A percentile compares a stretch with the other conserved stretches of the same genome.
These are phyloP conservation scores for Populus euphratica DNA, from an alignment of 345 rosid species.

Conservation along the genomic window DNA sequence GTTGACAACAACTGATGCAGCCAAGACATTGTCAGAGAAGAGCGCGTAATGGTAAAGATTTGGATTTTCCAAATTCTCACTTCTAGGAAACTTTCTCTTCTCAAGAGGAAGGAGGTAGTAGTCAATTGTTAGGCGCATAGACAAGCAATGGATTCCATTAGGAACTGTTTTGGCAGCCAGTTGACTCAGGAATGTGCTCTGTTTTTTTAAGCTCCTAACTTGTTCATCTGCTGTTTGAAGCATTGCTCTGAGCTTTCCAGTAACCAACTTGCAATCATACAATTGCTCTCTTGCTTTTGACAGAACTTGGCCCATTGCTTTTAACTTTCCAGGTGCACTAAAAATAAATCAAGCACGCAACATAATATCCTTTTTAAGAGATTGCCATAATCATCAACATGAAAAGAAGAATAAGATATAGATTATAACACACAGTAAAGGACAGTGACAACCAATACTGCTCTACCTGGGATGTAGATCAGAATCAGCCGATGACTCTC, in stretches of 20 bases:
- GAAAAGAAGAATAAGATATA: not conserved
- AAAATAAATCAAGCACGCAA: slow-evolving; percentile 12
- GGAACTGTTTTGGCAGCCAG: slow-evolving; percentile 98
- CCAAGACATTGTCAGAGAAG: slow-evolving; percentile 98
- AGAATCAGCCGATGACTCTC: slow-evolving; percentile 72
- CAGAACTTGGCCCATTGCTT: slow-evolving; percentile 85
- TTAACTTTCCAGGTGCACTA: slow-evolving; percentile 80
- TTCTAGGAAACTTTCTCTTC: slow-evolving; percentile 82
- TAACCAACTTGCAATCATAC: slow-evolving; percentile 91
- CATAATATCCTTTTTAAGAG: not conserved
- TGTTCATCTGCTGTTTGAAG: slow-evolving; percentile 95
- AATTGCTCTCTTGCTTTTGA: slow-evolving; percentile 75
- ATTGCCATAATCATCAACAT: slow-evolving; percentile 13
- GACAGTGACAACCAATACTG: slow-evolving; percentile 1
- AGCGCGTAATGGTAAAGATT: slow-evolving; percentile 90
- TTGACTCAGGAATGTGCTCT: slow-evolving; percentile 98
- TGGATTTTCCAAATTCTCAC: slow-evolving; percentile 84
- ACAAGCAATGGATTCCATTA: slow-evolving; percentile 89
- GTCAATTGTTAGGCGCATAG: slow-evolving; percentile 93
- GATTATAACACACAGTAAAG: slow-evolving; percentile 4
- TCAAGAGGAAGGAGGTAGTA: slow-evolving; percentile 84
- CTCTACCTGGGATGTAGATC: slow-evolving; percentile 76
- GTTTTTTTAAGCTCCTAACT: slow-evolving; percentile 97
- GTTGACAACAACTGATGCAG: slow-evolving; percentile 99
- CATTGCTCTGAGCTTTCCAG: slow-evolving; percentile 97